Conservation (phyloP, 495 filamentous ascomycete genomes). For the Penicillium antarcticum region DNA sequence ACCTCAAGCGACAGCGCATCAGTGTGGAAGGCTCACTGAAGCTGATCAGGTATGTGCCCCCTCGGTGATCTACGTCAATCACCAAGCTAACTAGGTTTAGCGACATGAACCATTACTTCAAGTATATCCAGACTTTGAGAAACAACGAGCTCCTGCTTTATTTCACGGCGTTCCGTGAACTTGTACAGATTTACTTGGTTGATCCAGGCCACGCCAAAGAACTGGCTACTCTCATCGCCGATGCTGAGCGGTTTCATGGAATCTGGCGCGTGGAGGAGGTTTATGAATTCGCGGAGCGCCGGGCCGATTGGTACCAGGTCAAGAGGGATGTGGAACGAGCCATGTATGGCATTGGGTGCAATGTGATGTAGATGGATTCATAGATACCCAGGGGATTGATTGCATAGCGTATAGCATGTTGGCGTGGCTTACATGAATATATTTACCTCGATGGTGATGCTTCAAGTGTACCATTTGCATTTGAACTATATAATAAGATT, state of each 20-base stretch:
- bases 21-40: slow-evolving; percentile 86
- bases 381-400: slow-evolving; percentile 20
- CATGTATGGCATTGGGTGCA: slow-evolving; percentile 95
- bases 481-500: background rate
- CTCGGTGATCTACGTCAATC: background rate
- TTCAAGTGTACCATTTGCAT: background rate
- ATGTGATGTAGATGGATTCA: slow-evolving; percentile 61
- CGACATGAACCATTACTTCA: slow-evolving; percentile 92
- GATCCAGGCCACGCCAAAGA: slow-evolving; percentile 86
- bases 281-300: slow-evolving; percentile 90
- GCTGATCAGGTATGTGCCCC: slow-evolving; percentile 65
- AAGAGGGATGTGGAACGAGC: slow-evolving; percentile 86
- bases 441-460: background rate
- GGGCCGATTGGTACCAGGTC: slow-evolving; percentile 92
- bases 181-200: slow-evolving; percentile 94
- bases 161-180: slow-evolving; percentile 86
- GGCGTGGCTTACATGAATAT: background rate
- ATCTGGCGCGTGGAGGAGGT: slow-evolving; percentile 96
- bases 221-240: slow-evolving; percentile 90
- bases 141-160: slow-evolving; percentile 83
- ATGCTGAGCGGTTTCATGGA: slow-evolving; percentile 82
- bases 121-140: slow-evolving; percentile 74
- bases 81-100: slow-evolving; percentile 36
- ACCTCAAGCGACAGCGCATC: slow-evolving; percentile 93
- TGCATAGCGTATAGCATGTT: slow-evolving; percentile 17